These are phyloP conservation scores for Carex myosuroides DNA, from an alignment of 176 grass and related monocot genomes.

Conservation along the genomic window DNA sequence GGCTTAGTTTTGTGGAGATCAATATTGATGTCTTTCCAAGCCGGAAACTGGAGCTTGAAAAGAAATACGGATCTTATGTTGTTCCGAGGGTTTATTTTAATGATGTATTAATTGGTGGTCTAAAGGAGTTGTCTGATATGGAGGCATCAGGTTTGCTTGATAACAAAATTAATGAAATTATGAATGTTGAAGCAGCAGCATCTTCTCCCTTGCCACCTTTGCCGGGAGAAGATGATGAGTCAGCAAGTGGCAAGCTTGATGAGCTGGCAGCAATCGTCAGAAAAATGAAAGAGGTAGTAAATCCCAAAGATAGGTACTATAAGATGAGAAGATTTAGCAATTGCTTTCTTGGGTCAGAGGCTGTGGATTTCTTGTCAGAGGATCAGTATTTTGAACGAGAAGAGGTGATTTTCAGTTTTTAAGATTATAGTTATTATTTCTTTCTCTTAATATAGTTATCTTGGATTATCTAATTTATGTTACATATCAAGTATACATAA, in stretches of 20 bases:
- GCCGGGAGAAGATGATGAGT: slow-evolving; percentile 90
- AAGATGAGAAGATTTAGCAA: slow-evolving; percentile 97
- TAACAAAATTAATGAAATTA: slow-evolving; percentile 46
- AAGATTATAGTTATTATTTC: not conserved
- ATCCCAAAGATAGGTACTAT: slow-evolving; percentile 81
- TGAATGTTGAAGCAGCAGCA: slow-evolving; percentile 43
- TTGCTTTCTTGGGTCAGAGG: slow-evolving; percentile 88
- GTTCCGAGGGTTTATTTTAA: slow-evolving; percentile 88
- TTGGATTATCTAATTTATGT: not conserved
- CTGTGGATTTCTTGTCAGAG: slow-evolving; percentile 90
- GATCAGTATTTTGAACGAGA: slow-evolving; percentile 89
- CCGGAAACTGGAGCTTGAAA: slow-evolving; percentile 81
- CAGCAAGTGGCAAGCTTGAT: slow-evolving; percentile 81
- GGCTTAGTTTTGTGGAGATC: slow-evolving; percentile 73
- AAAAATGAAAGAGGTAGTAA: slow-evolving; percentile 85
- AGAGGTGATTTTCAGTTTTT: slow-evolving; percentile 43
- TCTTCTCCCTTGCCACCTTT: slow-evolving; percentile 67
- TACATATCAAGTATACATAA: slow-evolving; percentile 6
- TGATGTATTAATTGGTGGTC: slow-evolving; percentile 59
- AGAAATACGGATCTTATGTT: slow-evolving; percentile 53
- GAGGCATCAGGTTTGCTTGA: slow-evolving; percentile 61
- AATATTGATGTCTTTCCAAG: slow-evolving; percentile 82
- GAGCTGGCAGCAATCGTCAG: slow-evolving; percentile 74
- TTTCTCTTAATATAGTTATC: slow-evolving; percentile 7
- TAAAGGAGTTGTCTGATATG: slow-evolving; percentile 66